Evolutionary conservation across 139 green algal species (phyloP), one percentile per base, ranked within the genome.

Genomic region (Micromonas commoda): DNA sequence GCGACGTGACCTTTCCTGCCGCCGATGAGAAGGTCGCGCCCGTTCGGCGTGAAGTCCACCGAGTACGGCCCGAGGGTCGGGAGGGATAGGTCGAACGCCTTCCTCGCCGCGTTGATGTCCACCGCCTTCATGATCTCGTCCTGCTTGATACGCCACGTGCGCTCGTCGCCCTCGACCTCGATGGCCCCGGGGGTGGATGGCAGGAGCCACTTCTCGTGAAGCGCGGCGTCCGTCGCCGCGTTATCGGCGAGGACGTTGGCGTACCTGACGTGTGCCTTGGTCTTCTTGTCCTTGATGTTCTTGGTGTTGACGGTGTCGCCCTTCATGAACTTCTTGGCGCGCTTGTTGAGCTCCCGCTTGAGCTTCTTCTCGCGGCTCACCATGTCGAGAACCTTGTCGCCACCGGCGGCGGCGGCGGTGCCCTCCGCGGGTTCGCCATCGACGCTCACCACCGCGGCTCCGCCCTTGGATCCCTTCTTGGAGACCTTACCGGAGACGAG

Each of bases 1-100:
- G 93, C 92, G 16, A 99, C 80, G 84, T 99, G 94, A 0, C 95
- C 95, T 80, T 89, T 90, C 21, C 65, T 65, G 0, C 95, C 95
- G 0, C 85, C 94, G 68, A 99, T 78, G 76, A 96, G 61, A 80
- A 93, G 65, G 81, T 92, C 86, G 2, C 92, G 82, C 2, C 95
- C 95, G 66, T 83, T 92, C 66, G 86, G 87, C 1, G 86, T 92
- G 82, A 91, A 97, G 67, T 88, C 87, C 2, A 84, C 67, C 6
- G n/a, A 34, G 78, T 87, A 86, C 13, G 82, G 71, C 13, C 82
- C 83, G 23, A 23, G 26, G 45, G 34, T 61, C 34, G 57, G 24
- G 4, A 88, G 53, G n/a, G 51, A 33, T 20, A 99, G 84, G 82
- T 99, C 92, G 73, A 97, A 96, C 0, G 82, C 90, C 77, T 97